Evolutionary conservation across 257 asterid genomes (phyloP).

Genomic region (Scutellaria baicalensis): DNA sequence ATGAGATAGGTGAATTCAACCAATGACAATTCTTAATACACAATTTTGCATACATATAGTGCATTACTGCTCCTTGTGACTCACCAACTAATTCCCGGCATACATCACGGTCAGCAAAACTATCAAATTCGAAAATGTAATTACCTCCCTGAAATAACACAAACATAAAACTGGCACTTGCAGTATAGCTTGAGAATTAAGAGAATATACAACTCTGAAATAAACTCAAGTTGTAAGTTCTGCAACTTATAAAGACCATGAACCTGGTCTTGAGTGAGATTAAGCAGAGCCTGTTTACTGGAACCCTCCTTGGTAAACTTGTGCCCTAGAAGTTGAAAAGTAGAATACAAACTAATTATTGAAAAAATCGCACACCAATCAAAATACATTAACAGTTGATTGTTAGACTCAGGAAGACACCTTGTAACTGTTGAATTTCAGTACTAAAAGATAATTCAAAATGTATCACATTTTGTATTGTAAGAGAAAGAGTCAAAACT

Average conservation of each 20-base stretch:
- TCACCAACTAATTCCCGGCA: slow-evolving; percentile 91
- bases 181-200: background rate
- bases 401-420: background rate
- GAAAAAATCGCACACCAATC: background rate
- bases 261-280: slow-evolving; percentile 72
- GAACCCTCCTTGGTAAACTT: slow-evolving; percentile 72
- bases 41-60: background rate
- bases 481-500: background rate
- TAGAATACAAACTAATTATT: background rate
- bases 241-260: slow-evolving; percentile 7
- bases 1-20: background rate
- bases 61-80: slow-evolving; percentile 17
- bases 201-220: background rate
- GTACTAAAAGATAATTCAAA: background rate
- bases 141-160: slow-evolving; percentile 51
- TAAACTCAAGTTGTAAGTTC: background rate
- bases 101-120: slow-evolving; percentile 76
- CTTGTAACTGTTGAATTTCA: background rate
- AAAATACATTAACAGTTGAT: background rate
- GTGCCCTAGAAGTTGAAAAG: slow-evolving; percentile 43
- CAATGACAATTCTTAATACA: background rate
- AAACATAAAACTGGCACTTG: slow-evolving; percentile 6
- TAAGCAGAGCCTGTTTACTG: slow-evolving; percentile 70
- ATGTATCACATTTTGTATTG: background rate
- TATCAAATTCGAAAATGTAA: slow-evolving; percentile 75